Evolutionary conservation across 768 basidiomycete genomes (phyloP).

Genomic region (Sporobolomyces phaffii): DNA sequence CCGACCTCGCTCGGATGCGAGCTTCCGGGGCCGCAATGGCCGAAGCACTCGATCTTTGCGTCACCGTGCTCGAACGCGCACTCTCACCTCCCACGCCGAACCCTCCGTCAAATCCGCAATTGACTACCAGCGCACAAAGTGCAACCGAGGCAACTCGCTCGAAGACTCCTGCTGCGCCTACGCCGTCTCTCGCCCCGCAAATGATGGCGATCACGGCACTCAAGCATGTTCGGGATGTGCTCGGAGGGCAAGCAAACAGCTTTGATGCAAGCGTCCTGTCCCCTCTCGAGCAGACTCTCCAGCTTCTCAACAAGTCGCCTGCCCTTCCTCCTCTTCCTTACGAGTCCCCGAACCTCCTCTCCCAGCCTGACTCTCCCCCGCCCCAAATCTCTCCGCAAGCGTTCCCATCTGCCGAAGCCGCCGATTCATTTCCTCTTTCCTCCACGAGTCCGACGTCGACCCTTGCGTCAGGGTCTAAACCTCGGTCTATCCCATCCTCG

Average conservation of each 20-base stretch:
- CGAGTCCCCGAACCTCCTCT: background rate
- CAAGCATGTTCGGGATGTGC: conserved; percentile 30
- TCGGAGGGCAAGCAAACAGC: conserved; percentile 9
- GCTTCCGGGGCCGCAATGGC: conserved; percentile 11
- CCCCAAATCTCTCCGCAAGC: background rate
- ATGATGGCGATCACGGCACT: conserved; percentile 32
- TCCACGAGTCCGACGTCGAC: too few species aligned
- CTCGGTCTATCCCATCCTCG: too few species aligned
- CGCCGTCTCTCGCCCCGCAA: conserved; percentile 1
- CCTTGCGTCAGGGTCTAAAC: too few species aligned
- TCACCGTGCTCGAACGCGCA: conserved; percentile 16
- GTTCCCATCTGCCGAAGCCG: background rate
- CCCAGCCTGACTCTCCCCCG: background rate
- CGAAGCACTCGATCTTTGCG: conserved; percentile 30
- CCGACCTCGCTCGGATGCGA: conserved; percentile 26
- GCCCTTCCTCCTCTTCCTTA: conserved; percentile 4
- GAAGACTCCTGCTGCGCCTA: too few species aligned
- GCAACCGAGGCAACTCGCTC: too few species aligned
- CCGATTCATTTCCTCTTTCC: too few species aligned
- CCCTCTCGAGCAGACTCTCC: conserved; percentile 17
- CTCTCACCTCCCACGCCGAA: conserved; percentile 12
- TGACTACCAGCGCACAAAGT: too few species aligned
- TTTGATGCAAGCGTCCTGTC: conserved; percentile 23
- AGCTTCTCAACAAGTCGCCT: background rate
- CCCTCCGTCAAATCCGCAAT: background rate